Evolutionary conservation across 106 monocot species (phyloP).

Genomic region (Alisma plantagoaquatica): DNA sequence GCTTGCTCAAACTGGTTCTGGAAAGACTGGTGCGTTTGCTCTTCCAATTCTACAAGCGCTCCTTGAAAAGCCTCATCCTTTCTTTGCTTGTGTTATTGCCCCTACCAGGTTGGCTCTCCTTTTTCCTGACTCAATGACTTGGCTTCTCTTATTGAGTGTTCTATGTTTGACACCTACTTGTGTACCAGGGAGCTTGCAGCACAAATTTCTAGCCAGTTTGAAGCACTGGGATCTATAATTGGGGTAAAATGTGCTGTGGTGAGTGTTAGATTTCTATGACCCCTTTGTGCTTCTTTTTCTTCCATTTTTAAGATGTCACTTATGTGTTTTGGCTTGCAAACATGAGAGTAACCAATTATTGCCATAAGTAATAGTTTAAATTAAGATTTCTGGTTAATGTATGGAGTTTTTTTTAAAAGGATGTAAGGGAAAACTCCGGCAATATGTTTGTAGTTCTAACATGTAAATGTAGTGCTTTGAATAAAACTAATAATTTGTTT

Average conservation of each 20-base stretch:
- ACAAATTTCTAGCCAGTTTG: conserved; percentile 87
- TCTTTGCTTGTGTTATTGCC: conserved; percentile 85
- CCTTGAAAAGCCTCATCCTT: conserved; percentile 49
- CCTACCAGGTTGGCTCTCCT: conserved; percentile 60
- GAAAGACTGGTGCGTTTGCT: conserved; percentile 95
- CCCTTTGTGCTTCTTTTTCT: too few relatives aligned
- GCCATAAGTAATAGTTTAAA: too few relatives aligned
- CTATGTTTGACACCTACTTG: background rate
- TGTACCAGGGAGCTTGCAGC: conserved; percentile 73
- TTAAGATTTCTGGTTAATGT: too few relatives aligned
- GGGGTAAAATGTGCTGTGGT: conserved; percentile 68
- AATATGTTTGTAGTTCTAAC: too few relatives aligned
- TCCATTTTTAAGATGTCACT: too few relatives aligned
- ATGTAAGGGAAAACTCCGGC: too few relatives aligned
- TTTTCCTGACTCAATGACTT: background rate
- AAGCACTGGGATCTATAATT: conserved; percentile 74
- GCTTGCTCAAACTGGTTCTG: conserved; percentile 86
- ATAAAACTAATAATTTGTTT: too few relatives aligned
- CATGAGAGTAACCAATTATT: too few relatives aligned
- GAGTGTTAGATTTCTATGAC: conserved; percentile 31
- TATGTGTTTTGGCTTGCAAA: too few relatives aligned
- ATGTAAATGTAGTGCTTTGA: too few relatives aligned
- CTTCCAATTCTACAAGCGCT: conserved; percentile 89
- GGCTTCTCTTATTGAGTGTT: background rate
- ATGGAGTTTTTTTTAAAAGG: too few relatives aligned